Evolutionary conservation across 2,329 filamentous ascomycete genomes (phyloP).

Genomic region (Karstenula rhodostoma): DNA sequence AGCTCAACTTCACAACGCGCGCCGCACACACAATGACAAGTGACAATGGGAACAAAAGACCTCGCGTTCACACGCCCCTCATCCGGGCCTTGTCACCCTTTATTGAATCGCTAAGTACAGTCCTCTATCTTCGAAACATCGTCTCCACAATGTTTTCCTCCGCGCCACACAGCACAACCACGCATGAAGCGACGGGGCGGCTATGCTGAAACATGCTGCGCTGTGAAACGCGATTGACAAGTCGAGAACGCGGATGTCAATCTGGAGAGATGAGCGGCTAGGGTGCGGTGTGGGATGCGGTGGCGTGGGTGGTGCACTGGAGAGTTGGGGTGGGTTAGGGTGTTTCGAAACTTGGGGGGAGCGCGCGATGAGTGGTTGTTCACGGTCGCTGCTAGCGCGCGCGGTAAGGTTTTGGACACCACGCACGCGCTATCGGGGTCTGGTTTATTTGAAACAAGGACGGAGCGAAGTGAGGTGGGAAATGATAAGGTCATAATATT

Average conservation of each 20-base stretch:
- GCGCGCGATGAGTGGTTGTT: slow-evolving; percentile 7
- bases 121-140: slow-evolving; percentile 1
- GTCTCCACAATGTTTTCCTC: slow-evolving; percentile 5
- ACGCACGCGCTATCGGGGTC: not conserved
- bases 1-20: slow-evolving; percentile 3
- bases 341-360: slow-evolving; percentile 11
- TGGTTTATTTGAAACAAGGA: not conserved
- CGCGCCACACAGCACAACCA: not conserved
- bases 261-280: not conserved
- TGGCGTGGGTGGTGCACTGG: slow-evolving; percentile 9
- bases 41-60: not conserved
- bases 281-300: not conserved
- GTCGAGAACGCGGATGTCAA: not conserved
- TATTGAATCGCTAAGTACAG: not conserved
- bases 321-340: not conserved
- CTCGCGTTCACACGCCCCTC: not conserved
- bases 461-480: not conserved
- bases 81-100: not conserved
- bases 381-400: slow-evolving; percentile 11
- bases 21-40: not conserved
- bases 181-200: slow-evolving; percentile 10
- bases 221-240: slow-evolving; percentile 2
- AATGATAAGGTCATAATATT: not conserved
- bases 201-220: not conserved
- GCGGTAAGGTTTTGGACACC: slow-evolving; percentile 2